These are phyloP conservation scores for Clavispora vitiphila DNA, from an alignment of 805 yeast species.

Conservation along the genomic window DNA sequence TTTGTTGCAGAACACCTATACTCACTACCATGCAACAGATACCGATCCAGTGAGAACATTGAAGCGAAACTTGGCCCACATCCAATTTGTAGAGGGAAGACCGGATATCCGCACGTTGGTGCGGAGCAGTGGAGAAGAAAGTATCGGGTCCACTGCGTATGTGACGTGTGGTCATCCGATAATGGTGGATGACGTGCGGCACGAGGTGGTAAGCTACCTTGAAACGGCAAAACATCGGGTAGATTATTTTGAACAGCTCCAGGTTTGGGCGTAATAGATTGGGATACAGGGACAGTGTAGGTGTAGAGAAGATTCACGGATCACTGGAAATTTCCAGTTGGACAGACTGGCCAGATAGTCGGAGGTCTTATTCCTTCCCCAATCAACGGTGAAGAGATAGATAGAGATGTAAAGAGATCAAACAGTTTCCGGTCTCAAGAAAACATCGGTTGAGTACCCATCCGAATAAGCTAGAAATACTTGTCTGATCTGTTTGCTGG, in stretches of 20 bases:
- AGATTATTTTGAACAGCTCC: slow-evolving; percentile 17
- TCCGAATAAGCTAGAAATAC: too few relatives aligned
- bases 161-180: slow-evolving; percentile 30
- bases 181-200: slow-evolving; percentile 29
- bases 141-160: slow-evolving; percentile 16
- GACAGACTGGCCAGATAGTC: too few relatives aligned
- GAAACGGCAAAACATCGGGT: slow-evolving; percentile 4
- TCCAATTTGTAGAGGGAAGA: slow-evolving; percentile 10
- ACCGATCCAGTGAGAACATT: slow-evolving; percentile 4
- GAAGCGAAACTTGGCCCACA: slow-evolving; percentile 6
- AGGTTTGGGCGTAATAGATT: slow-evolving; percentile 17
- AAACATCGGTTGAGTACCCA: too few relatives aligned
- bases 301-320: not conserved
- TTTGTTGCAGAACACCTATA: slow-evolving; percentile 8
- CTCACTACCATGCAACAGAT: slow-evolving; percentile 4
- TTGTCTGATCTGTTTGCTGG: too few relatives aligned
- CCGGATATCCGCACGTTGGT: slow-evolving; percentile 12
- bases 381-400: too few relatives aligned
- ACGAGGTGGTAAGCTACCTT: slow-evolving; percentile 12
- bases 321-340: too few relatives aligned
- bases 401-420: too few relatives aligned
- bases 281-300: not conserved
- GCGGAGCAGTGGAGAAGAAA: not conserved
- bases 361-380: too few relatives aligned
- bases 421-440: too few relatives aligned